Conservation (phyloP, 352 stramenopile species). For the Phytophthora sp. region DNA sequence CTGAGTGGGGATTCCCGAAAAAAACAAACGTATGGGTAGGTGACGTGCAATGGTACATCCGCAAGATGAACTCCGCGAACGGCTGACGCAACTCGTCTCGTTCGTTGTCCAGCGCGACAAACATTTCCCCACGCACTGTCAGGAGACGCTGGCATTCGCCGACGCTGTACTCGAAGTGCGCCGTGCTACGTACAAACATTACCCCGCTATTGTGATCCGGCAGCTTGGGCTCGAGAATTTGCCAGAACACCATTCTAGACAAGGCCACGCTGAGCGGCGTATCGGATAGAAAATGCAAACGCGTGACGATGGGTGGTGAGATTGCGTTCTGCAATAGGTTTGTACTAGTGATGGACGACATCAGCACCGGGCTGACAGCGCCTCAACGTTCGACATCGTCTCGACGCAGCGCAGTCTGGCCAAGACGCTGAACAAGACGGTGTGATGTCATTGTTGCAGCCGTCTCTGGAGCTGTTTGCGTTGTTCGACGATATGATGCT, state of each 20-base stretch:
- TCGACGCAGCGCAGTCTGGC: constrained; percentile 53
- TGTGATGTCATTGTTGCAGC: constrained; percentile 86
- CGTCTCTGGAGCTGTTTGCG: constrained; percentile 56
- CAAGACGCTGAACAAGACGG: constrained; percentile 39
- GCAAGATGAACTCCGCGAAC: background rate
- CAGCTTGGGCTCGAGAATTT: constrained; percentile 32
- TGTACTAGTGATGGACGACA: constrained; percentile 58
- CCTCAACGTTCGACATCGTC: constrained; percentile 50
- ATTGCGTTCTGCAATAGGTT: constrained; percentile 79
- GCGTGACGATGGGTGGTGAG: constrained; percentile 71
- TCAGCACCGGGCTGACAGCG: constrained; percentile 72
- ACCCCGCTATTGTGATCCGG: constrained; percentile 17
- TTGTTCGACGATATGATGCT: constrained; percentile 93
- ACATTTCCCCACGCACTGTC: constrained; percentile 54
- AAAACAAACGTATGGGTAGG: constrained; percentile 4
- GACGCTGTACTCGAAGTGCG: constrained; percentile 7
- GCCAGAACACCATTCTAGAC: constrained; percentile 58
- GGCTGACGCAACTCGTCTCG: background rate
- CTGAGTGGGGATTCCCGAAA: constrained; percentile 8
- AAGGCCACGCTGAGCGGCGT: constrained; percentile 57
- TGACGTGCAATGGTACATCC: constrained; percentile 18
- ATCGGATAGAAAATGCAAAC: constrained; percentile 66
- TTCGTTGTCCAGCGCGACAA: constrained; percentile 42
- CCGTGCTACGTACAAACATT: constrained; percentile 16
- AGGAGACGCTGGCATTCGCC: constrained; percentile 61